Base-by-base conservation (phyloP, 768 basidiomycete species). In the Serpula lacrymans region DNA sequence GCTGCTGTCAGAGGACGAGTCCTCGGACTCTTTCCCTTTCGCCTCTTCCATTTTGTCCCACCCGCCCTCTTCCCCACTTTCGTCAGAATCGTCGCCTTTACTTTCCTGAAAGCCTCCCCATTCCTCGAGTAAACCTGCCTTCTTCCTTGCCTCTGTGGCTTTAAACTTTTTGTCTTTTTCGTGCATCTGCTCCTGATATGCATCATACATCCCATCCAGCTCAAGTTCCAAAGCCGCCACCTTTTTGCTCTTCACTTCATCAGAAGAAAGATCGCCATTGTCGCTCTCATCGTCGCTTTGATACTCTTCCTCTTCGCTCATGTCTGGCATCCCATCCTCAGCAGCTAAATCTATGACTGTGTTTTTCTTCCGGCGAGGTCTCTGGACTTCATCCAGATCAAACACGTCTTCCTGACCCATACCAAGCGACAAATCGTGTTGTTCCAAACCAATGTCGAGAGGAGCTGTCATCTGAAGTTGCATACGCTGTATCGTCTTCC, bases 391-490 rank as follows among this genome's bases (percentile, higher is more conserved):
- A 35, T 69, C 79, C 29, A 98, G 75, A 54, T 94, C 90, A 53
- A 98, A 98, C 17, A 96, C 69, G 51, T 98, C 93, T 18, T 83
- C 86, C 52, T 87, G 84, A 5, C 88, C 88, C 17, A 77, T 57
- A n/a, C 67, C 71, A 13, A 95, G 71, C 13, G 85, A 72, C 3
- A 78, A 67, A 48, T 95, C 92, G 38, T 76, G 71, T 52, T 87
- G 86, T 53, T 92, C 89, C 44, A 93, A 63, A 58, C 93, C 94
- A 48, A 98, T 93, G 52, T 97, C 96, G 50, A 94, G 69, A n/a
- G 96, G 96, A 14, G 92, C 91, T 10, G 88, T 89, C 96, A 99
- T 99, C 57, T 89, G 85, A 33, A 98, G 74, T 59, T 98, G 96
- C 80, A 98, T 87, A 38, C 94, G 85, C 56, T 91, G 89, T 28